Conservation (phyloP, 148 eudicot species). For the Spergularia bocconei region DNA sequence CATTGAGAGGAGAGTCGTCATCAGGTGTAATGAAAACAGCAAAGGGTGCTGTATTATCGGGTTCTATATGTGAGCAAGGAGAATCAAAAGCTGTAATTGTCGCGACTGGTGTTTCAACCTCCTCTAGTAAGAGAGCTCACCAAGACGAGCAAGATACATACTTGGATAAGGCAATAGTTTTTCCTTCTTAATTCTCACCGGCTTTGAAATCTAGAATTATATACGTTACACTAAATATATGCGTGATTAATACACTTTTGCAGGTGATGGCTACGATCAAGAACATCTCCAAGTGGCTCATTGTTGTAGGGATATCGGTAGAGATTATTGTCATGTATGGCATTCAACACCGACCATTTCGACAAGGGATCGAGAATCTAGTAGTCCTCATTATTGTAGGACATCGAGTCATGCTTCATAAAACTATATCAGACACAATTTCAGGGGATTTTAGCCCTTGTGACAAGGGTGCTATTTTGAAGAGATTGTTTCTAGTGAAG, state of each 20-base stretch:
- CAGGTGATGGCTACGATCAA: neutral
- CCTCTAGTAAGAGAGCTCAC: neutral
- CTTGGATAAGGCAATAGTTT: slow-evolving; percentile 2
- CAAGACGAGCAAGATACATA: neutral
- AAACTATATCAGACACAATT: neutral
- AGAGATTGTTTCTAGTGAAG: slow-evolving; percentile 7
- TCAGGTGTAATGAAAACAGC: neutral
- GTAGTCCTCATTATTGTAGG: slow-evolving; percentile 4
- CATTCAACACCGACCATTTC: slow-evolving; percentile 1
- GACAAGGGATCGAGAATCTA: neutral
- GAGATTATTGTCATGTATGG: slow-evolving; percentile 19
- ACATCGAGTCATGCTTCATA: neutral
- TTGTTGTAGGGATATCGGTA: slow-evolving; percentile 11
- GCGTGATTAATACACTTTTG: neutral
- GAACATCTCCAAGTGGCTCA: neutral
- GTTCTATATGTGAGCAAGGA: slow-evolving; percentile 15
- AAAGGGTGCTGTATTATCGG: slow-evolving; percentile 5
- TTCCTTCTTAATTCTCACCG: too few relatives aligned
- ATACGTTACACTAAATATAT: too few relatives aligned
- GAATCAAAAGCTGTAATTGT: slow-evolving; percentile 4
- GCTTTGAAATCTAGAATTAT: too few relatives aligned
- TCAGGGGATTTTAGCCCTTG: neutral
- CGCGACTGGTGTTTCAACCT: slow-evolving; percentile 1
- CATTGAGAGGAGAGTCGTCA: neutral
- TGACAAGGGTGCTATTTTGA: slow-evolving; percentile 15